Base-by-base conservation (phyloP, 108 stramenopile genomes). In the Ochromonas danica region DNA sequence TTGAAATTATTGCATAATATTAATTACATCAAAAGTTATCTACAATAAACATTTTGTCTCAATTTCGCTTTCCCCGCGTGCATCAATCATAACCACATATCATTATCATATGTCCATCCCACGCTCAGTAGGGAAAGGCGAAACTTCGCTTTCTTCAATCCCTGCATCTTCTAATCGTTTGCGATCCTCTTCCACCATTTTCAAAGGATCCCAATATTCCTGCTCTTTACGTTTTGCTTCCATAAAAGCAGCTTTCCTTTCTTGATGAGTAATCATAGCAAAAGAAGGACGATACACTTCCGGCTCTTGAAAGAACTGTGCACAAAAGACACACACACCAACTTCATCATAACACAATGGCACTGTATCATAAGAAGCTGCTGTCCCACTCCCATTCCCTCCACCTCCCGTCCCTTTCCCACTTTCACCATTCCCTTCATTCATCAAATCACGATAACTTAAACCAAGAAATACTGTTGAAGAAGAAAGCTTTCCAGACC, bases 141-240 rank as follows among this genome's bases (percentile, higher is more conserved):
- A n/a, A n/a, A n/a, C n/a, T n/a, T n/a, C n/a, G n/a, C n/a, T n/a
- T n/a, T n/a, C n/a, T n/a, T n/a, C n/a, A n/a, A n/a, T n/a, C n/a
- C n/a, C n/a, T n/a, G n/a, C n/a, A n/a, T 70, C 22, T 22, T 70
- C 67, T 14, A 38, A 17, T 22, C 33, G 14, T 36, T 75, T 33
- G 17, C 72, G 36, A 36, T 75, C 72, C 51, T 75, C 38, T 36
- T 75, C 72, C n/a, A 17, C 14, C 72, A 75, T 75, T 6, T 36
- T 27, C 25, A 75, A 33, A 27, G 72, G 72, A 41, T 75, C 72
- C 72, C 72, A 75, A 27, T 36, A 75, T 33, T 75, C 72, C 10
- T 41, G 25, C 40, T 75, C 40, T 6, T 25, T 6, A 6, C 31
- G 31, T 33, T 75, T 75, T 14, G 3, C 27, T 41, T 75, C 31